A percentile compares a stretch with the other conserved stretches of the same genome.
Evolutionary conservation across 371 early-diverging fungal species (phyloP).

Genomic region (Gilbertella persicaria): DNA sequence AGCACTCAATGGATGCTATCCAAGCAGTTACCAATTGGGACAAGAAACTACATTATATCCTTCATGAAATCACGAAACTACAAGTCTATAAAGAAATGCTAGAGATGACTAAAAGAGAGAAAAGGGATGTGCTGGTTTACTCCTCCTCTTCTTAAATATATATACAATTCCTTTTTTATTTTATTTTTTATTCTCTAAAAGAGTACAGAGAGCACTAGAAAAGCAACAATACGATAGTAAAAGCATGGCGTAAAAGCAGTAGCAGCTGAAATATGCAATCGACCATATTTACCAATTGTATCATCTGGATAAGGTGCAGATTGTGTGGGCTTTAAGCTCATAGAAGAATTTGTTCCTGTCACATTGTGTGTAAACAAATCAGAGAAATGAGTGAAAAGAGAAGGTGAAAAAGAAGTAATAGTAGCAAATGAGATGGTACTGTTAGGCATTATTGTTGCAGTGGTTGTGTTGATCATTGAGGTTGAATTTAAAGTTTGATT

Average conservation of each 20-base stretch:
- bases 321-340: slow-evolving; percentile 32
- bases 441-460: neutral
- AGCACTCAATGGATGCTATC: slow-evolving; percentile 6
- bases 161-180: too few relatives aligned
- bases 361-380: slow-evolving; percentile 20
- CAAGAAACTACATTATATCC: slow-evolving; percentile 15
- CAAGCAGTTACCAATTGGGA: slow-evolving; percentile 25
- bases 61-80: slow-evolving; percentile 17
- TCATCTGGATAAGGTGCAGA: slow-evolving; percentile 51
- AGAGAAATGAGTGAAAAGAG: slow-evolving; percentile 38
- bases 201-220: neutral
- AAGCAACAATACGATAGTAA: neutral
- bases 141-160: too few relatives aligned
- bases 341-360: slow-evolving; percentile 24
- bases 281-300: slow-evolving; percentile 45
- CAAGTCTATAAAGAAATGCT: slow-evolving; percentile 15
- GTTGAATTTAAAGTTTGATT: too few relatives aligned
- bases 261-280: slow-evolving; percentile 35
- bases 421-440: neutral
- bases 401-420: slow-evolving; percentile 14
- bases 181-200: too few relatives aligned
- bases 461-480: too few relatives aligned
- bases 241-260: neutral
- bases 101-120: too few relatives aligned
- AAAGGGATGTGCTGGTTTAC: too few relatives aligned